Evolutionary conservation across 1,139 yeast genomes (phyloP), one percentile per base, ranked within the genome.

Genomic region (Blastobotrys ciferrii): DNA sequence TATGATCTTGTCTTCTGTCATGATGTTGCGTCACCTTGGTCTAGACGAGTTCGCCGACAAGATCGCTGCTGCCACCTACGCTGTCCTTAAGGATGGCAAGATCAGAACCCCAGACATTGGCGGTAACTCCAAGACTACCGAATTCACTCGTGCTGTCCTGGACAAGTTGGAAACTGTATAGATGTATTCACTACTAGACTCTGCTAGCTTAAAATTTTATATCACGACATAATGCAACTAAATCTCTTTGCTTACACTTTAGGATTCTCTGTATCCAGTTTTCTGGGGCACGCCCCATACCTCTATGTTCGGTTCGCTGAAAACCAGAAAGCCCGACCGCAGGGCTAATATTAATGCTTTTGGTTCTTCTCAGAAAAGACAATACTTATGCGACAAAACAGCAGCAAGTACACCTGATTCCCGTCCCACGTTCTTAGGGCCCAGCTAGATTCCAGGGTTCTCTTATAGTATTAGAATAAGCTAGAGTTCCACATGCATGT

Each of bases 11-110:
- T 87, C 96, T 52, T 81, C 96, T 47, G 74, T 91, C 58, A 83
- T 91, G 86, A 73, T 91, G 84, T 80, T 91, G 76, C 87, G 96
- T 76, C 98, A 91, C 73, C 80, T 91, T 68, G 97, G 97, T 56
- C 78, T 91, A 62, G 87, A 85, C 65, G 77, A 76, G 47, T 77
- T 82, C 59, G 97, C 97, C 61, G 88, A 87, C 74, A 82, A 81
- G 67, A 88, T 91, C 68, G 78, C 95, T 50, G 73, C 78, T 66
- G 98, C 98, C 54, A 89, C 95, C 58, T 86, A 87, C 73, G 84
- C 80, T 59, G 96, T 88, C 55, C 80, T 92, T 63, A 87, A 87
- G 59, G 96, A 87, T 58, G 96, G 95, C 69, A 79, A 82, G 68
- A 73, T 77, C 58, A 75, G 82, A 65, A 89, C 97, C 60, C 77